phyloP scores from a whole-genome alignment of 768 basidiomycete genomes.

The Psilocybe azurescens region DNA sequence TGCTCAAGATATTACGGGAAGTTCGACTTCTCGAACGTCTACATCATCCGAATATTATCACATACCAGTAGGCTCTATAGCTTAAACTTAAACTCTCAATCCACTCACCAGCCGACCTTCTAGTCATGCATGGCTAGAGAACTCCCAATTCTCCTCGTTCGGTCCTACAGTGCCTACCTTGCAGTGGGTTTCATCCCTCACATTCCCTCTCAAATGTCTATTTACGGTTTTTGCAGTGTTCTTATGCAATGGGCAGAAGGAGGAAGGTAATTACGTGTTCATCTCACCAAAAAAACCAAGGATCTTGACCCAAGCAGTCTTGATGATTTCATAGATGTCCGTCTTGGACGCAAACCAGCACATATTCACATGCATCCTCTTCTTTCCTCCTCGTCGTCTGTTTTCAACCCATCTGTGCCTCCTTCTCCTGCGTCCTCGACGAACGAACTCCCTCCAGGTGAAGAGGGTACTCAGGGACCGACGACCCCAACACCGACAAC shows the following conservation, averaged over 20 bases:
- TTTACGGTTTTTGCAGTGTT: conserved; percentile 49
- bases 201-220: background rate
- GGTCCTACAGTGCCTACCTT: conserved; percentile 88
- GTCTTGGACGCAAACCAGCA: conserved; percentile 65
- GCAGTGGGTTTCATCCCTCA: conserved; percentile 56
- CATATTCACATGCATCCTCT: conserved; percentile 52
- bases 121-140: conserved; percentile 90
- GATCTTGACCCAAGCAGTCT: conserved; percentile 45
- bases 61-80: conserved; percentile 67
- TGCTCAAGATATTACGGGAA: conserved; percentile 83
- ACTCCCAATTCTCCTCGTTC: conserved; percentile 84
- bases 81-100: too few relatives aligned
- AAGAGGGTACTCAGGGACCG: background rate
- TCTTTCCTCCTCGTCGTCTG: conserved; percentile 27
- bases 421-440: conserved; percentile 25
- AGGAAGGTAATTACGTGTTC: conserved; percentile 53
- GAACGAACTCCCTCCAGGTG: conserved; percentile 7
- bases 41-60: conserved; percentile 92
- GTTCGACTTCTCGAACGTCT: conserved; percentile 86
- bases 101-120: too few relatives aligned
- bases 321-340: conserved; percentile 85
- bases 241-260: conserved; percentile 96
- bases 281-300: background rate
- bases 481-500: conserved; percentile 21
- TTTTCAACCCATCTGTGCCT: conserved; percentile 27